These are phyloP conservation scores for Mrakia blollopis DNA, from an alignment of 768 basidiomycete genomes.

Conservation along the genomic window DNA sequence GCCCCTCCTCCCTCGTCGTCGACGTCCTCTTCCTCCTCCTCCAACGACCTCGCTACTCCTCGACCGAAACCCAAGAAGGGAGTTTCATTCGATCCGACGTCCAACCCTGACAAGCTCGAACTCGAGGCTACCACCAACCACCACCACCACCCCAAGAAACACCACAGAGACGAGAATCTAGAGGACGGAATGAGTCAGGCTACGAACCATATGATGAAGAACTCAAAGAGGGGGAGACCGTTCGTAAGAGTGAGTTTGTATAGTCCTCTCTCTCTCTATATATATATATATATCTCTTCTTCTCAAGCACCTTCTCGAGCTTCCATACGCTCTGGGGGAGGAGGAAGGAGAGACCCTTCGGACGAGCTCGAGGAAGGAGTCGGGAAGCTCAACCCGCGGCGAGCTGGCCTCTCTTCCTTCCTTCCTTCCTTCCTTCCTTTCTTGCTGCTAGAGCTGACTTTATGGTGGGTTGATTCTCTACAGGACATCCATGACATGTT, in stretches of 20 bases:
- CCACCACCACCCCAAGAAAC: neutral
- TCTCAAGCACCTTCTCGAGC: no score
- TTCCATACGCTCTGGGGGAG: no score
- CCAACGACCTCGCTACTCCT: neutral
- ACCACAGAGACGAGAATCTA: neutral
- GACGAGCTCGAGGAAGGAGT: neutral
- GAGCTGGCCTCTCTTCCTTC: no score
- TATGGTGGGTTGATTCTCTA: neutral
- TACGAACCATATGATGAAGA: conserved; percentile 86
- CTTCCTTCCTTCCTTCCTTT: neutral
- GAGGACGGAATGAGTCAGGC: conserved; percentile 11
- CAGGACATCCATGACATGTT: conserved; percentile 98
- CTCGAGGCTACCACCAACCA: neutral
- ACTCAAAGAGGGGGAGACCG: conserved; percentile 88
- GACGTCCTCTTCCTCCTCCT: no score
- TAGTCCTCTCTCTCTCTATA: neutral
- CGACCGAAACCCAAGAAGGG: neutral
- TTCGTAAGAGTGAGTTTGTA: conserved; percentile 82
- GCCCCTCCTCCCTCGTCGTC: neutral
- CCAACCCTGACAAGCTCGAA: neutral
- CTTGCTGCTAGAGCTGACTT: neutral
- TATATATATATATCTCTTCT: no score
- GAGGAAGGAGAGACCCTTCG: neutral
- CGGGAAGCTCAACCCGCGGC: neutral
- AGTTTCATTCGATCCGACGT: neutral